phyloP scores from a whole-genome alignment of 2,329 filamentous ascomycete species.

The Emmonsiellopsis sp. region DNA sequence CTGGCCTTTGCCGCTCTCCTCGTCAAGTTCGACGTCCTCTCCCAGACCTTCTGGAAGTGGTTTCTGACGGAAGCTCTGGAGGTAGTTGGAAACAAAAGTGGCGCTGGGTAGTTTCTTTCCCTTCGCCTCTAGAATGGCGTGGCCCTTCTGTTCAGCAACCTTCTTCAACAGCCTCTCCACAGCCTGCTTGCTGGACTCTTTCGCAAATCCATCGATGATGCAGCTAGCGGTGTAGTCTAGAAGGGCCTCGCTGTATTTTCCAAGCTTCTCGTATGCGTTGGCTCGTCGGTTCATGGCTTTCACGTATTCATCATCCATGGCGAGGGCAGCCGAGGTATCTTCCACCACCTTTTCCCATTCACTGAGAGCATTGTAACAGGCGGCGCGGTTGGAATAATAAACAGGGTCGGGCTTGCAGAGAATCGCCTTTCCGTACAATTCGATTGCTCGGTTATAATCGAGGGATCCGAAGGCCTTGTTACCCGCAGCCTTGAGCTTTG shows the following conservation, averaged over 20 bases:
- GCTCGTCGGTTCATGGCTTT: conserved; percentile 95
- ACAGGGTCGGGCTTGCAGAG: conserved; percentile 95
- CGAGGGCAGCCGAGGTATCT: conserved; percentile 90
- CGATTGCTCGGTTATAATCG: conserved; percentile 87
- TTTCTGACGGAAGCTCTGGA: conserved; percentile 91
- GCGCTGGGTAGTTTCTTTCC: conserved; percentile 83
- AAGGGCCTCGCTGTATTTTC: conserved; percentile 84
- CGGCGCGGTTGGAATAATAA: conserved; percentile 97
- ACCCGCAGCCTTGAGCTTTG: conserved; percentile 85
- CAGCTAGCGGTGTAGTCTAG: conserved; percentile 98
- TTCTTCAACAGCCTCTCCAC: conserved; percentile 94
- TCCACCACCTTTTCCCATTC: conserved; percentile 96
- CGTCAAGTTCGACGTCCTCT: conserved; percentile 65
- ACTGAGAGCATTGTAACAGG: conserved; percentile 87
- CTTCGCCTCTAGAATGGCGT: conserved; percentile 73
- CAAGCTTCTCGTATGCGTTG: conserved; percentile 90
- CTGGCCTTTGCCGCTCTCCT: conserved; percentile 74
- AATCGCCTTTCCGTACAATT: conserved; percentile 90
- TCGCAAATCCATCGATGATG: conserved; percentile 97
- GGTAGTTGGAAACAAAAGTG: conserved; percentile 96
- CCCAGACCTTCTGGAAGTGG: conserved; percentile 72
- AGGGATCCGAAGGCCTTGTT: conserved; percentile 95
- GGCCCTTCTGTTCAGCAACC: conserved; percentile 89
- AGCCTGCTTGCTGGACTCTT: conserved; percentile 75
- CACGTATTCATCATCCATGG: conserved; percentile 88